Base-by-base conservation (phyloP, 1,139 yeast genomes). In the Taphrina deformans region DNA sequence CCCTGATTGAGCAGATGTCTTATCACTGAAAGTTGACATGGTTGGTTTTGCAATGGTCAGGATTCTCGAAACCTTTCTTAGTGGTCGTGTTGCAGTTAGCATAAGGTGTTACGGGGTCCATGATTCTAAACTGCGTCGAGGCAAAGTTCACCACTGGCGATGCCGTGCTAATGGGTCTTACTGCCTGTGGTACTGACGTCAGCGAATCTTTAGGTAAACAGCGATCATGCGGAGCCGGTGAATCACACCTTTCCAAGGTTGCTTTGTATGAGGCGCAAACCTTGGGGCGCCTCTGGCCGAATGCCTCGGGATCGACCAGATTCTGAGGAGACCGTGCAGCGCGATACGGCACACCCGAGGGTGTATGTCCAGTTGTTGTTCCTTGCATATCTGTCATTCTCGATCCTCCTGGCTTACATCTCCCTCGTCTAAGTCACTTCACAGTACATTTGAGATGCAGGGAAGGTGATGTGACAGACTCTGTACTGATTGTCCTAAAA, bases 1-100 rank as follows among this genome's bases (percentile, higher is more conserved):
- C 35, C 53, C 53, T 2, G 53, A 38, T 10, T 48, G 35, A 48
- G 53, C 33, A 48, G 53, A 48, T 7, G 53, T 48, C 35, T 29
- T 48, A 21, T 26, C 53, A 29, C 35, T 23, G 48, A 44, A 44
- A 7, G 48, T 44, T 1, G 48, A 44, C 48, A 44, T 44, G 24
- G 14, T 44, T 2, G 18, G 27, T 44, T 44, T 38, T n/a, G 41
- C 41, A 5, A 38, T 38, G 12, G 16, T 7, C n/a, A 14, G 41
- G 6, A 38, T 14, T n/a, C 18, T 18, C n/a, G 18, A 18, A 12
- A 2, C 6, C 7, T 38, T 38, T 38, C 18, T n/a, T 6, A 9
- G 16, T 38, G 16, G 14, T 38, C 16, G 2, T 7, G n/a, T 2
- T 18, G 4, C 18, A 38, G 18, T 38, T 9, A n/a, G 16, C n/a